Evolutionary conservation across 352 stramenopile genomes (phyloP), one percentile per base, ranked within the genome.

Genomic region (Pythium monospermum): DNA sequence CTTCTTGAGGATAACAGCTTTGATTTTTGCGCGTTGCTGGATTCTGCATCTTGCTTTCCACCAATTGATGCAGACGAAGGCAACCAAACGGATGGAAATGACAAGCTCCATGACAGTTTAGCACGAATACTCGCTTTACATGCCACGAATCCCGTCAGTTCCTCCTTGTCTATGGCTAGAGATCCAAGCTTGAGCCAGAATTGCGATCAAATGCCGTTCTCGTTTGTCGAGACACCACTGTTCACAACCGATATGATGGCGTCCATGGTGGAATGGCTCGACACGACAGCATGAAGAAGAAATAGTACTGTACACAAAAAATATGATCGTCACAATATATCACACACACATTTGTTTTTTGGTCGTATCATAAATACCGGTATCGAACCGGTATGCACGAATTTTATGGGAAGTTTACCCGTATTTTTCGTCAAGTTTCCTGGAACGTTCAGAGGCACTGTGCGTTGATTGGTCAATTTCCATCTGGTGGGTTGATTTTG

Each of bases 221-320:
- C 16, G 7, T 35, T 35, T 35, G 30, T 13, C 23, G 53, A 61
- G 4, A 56, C 46, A 5, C 45, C 45, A 6, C 10, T 56, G 4
- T 61, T 61, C 40, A 49, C 53, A 19, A 21, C 46, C 26, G 53
- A 61, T 10, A 45, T 61, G 45, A 61, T 61, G 53, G 35, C 30
- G 8, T 56, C 53, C 4, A 63, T 63, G 55, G 55, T 63, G 0
- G 55, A 63, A 40, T 63, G 55, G 55, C 55, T 63, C 16, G 40
- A 63, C 39, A 57, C 48, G 15, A 54, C 21, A 8, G 48, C 55
- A 30, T 63, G 25, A 42, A 19, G 13, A 42, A 18, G 11, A 8
- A n/a, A n/a, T n/a, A 22, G 7, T 18, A 11, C 10, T 7, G 3
- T 1, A 30, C 10, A 5, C 3, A 30, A 22, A 44, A 30, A 44